Evolutionary conservation across 2,329 filamentous ascomycete species (phyloP), one percentile per base, ranked within the genome.

Genomic region (Ambrosiella xylebori): DNA sequence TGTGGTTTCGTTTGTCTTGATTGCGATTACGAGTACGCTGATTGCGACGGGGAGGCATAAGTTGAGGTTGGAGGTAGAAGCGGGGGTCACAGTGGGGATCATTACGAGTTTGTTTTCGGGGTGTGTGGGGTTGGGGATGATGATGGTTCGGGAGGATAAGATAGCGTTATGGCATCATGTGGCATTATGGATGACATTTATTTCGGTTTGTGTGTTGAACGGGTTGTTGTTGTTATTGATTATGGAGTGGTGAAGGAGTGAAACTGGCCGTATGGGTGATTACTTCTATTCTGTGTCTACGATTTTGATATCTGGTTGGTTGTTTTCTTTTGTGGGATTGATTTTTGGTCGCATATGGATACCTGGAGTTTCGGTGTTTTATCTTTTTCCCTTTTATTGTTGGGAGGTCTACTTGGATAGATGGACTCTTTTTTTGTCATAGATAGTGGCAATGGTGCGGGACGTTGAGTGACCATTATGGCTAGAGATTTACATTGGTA

Each of bases 1-100:
- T 62, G 69, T 71, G 1, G 75, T 79, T 0, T 77, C 85, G 0
- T 75, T 83, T 40, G 68, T 82, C 6, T 74, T 91, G 7, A 75
- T 88, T 40, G 67, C 76, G 53, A 76, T 91, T 38, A 79, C 85
- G 0, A 74, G 74, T 41, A 73, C 85, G 8, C 76, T 93, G 41
- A 79, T 86, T 38, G 70, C 74, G 12, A 86, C 86, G 0, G 86
- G 85, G 7, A 76, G 79, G 52, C 82, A 81, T 65, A 84, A 79
- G 66, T 74, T 84, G 63, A 74, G 78, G 3, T 74, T 81, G n/a
- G 81, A 87, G 67, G 86, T 91, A 2, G 85, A 90, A 64, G 79
- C 79, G 0, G 86, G 82, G 7, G 84, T 86, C 1, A 75, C 86
- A 1, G 73, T 87, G 45, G 86, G 85, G 8, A 81, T 85, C 13